Base-by-base conservation (phyloP, 2,329 filamentous ascomycete species). In the Lomentospora prolificans region DNA sequence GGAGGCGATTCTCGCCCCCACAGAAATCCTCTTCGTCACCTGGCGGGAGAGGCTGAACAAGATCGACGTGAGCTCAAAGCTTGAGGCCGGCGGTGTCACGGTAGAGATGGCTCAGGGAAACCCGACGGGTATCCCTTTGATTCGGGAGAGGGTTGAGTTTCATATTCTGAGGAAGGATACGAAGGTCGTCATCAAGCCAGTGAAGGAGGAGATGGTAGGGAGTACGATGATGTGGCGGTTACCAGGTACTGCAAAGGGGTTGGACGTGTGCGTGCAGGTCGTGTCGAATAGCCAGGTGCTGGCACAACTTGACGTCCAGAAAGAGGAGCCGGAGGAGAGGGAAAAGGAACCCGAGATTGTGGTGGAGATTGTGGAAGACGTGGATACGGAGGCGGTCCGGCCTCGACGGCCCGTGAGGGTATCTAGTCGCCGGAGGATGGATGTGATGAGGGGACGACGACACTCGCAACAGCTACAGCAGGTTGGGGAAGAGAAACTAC, bases 11-110 rank as follows among this genome's bases (percentile, higher is more conserved):
- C 28, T 52, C 28, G 50, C 50, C 19, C 50, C 50, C 14, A 52
- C 50, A 3, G 50, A 52, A 30, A 52, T 52, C 27, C 50, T 52
- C 17, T 52, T 52, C 30, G 14, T 52, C 30, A 52, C 50, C 5
- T 52, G 50, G 50, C n/a, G 28, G 50, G 27, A 52, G 30, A 33
- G 50, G 50, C 24, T 52, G n/a, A 31, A 31, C 27, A 33, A 31
- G 50, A 39, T 52, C 27, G 50, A 52, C 17, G 50, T 52, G 50
- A 31, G 4, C 5, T 14, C n/a, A 17, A 52, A 36, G 30, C 17
- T 17, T 3, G 50, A 24, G 14, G 30, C 17, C n/a, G 50, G 30
- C 4, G 50, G 30, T 8, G 19, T n/a, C 27, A 3, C 19, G 50
- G 50, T 52, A 8, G 50, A 52, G 50, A 52, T 52, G 50, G 17